phyloP scores from a whole-genome alignment of 176 grass and related monocot species.

The Lolium multiflorum region DNA sequence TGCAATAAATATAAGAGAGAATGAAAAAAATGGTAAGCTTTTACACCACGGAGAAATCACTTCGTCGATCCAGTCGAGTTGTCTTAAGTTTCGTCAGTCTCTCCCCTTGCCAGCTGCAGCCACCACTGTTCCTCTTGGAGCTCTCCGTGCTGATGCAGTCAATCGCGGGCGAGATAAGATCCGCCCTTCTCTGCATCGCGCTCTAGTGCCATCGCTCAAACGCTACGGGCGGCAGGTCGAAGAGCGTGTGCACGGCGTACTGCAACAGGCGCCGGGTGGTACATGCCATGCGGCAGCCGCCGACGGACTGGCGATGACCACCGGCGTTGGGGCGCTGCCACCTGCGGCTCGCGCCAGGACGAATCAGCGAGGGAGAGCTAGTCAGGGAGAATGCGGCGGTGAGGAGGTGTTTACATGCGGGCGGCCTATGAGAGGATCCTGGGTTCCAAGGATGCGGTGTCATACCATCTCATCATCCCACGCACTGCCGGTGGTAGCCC shows the following conservation, averaged over 20 bases:
- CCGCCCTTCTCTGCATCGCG: constrained; percentile 56
- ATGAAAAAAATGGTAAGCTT: too few relatives aligned
- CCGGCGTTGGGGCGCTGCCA: constrained; percentile 47
- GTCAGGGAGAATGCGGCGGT: neutral
- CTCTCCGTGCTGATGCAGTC: too few relatives aligned
- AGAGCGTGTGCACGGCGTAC: constrained; percentile 50
- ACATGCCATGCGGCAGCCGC: constrained; percentile 41
- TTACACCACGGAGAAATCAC: too few relatives aligned
- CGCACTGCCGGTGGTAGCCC: constrained; percentile 36
- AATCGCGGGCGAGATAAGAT: constrained; percentile 52
- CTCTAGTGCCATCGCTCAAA: too few relatives aligned
- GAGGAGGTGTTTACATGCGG: constrained; percentile 62
- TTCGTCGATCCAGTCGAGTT: too few relatives aligned
- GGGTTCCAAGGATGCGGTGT: constrained; percentile 59
- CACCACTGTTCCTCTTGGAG: constrained; percentile 65
- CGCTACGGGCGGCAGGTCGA: too few relatives aligned
- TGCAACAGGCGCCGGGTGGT: constrained; percentile 58
- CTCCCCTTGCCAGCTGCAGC: too few relatives aligned
- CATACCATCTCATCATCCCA: constrained; percentile 58
- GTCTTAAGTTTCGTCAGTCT: too few relatives aligned
- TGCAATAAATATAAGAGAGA: too few relatives aligned
- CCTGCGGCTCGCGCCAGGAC: neutral
- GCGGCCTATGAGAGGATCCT: constrained; percentile 59
- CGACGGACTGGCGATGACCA: too few relatives aligned
- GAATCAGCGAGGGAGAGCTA: neutral